Evolutionary conservation across 169 alveolate species (phyloP).

Genomic region (Cryptosporidium baileyi): DNA sequence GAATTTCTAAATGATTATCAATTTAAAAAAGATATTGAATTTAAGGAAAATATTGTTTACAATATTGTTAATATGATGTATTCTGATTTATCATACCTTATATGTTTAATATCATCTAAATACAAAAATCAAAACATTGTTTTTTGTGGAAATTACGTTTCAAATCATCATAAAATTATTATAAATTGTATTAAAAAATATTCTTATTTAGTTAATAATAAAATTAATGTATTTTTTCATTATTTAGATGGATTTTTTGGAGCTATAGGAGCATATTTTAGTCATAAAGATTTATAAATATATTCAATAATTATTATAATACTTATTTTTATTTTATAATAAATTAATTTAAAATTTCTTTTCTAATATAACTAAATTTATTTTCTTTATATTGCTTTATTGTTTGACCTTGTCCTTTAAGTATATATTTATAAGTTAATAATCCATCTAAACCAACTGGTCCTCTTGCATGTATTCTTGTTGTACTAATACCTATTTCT

Average conservation of each 20-base stretch:
- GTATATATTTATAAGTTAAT: slow-evolving; percentile 74
- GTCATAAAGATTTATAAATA: not conserved
- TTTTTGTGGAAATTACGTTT: slow-evolving; percentile 45
- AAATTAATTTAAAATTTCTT: not conserved
- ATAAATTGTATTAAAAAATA: not conserved
- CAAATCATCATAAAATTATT: slow-evolving; percentile 16
- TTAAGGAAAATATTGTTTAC: slow-evolving; percentile 6
- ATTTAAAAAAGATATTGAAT: not conserved
- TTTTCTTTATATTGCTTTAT: slow-evolving; percentile 59
- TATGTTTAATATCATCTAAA: slow-evolving; percentile 3
- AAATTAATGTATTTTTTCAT: slow-evolving; percentile 40
- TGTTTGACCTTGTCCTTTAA: slow-evolving; percentile 77
- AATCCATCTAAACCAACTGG: slow-evolving; percentile 82
- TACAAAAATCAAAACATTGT: slow-evolving; percentile 17
- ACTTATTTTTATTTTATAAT: not conserved
- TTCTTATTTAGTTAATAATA: slow-evolving; percentile 19
- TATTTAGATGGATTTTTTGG: slow-evolving; percentile 64
- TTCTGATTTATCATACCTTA: slow-evolving; percentile 16
- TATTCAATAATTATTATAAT: not conserved
- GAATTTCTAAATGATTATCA: not conserved
- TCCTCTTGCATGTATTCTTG: slow-evolving; percentile 80
- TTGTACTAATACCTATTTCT: slow-evolving; percentile 81
- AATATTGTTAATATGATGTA: slow-evolving; percentile 40
- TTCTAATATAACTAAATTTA: slow-evolving; percentile 8
- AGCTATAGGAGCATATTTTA: slow-evolving; percentile 50